Evolutionary conservation across 2,329 filamentous ascomycete species (phyloP).

Genomic region (Bimuria novae-zelandiae): DNA sequence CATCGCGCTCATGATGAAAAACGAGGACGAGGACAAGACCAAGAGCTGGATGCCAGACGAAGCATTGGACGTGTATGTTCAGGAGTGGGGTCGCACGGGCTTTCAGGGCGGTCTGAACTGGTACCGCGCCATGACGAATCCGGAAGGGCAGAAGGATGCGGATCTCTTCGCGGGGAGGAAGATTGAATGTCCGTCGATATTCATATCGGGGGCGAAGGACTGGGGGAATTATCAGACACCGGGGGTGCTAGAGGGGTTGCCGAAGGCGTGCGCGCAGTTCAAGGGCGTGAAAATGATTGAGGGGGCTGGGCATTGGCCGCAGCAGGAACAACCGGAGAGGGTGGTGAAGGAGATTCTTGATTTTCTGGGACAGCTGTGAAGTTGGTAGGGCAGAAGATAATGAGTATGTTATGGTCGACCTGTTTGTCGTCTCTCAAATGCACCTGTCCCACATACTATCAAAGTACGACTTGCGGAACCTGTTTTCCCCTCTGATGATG

Average conservation of each 20-base stretch:
- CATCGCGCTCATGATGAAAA: constrained; percentile 60
- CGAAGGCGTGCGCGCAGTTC: constrained; percentile 58
- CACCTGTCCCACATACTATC: no score
- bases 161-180: constrained; percentile 63
- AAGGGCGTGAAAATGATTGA: constrained; percentile 59
- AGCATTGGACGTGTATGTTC: constrained; percentile 63
- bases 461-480: no score
- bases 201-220: constrained; percentile 65
- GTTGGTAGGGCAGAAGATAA: no score
- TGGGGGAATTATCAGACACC: constrained; percentile 73
- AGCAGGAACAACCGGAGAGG: constrained; percentile 65
- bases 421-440: no score
- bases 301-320: constrained; percentile 71
- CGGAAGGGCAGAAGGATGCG: constrained; percentile 56
- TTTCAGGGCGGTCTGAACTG: constrained; percentile 71
- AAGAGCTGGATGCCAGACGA: constrained; percentile 62
- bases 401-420: no score
- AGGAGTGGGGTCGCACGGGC: constrained; percentile 64
- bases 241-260: constrained; percentile 64
- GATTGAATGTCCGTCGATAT: constrained; percentile 65
- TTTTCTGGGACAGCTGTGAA: constrained; percentile 42
- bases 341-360: constrained; percentile 55
- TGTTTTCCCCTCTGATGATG: no score
- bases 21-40: constrained; percentile 54
- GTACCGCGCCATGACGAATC: constrained; percentile 65